Base-by-base conservation (phyloP, 2,329 filamentous ascomycete species). In the Aureobasidium zeae region DNA sequence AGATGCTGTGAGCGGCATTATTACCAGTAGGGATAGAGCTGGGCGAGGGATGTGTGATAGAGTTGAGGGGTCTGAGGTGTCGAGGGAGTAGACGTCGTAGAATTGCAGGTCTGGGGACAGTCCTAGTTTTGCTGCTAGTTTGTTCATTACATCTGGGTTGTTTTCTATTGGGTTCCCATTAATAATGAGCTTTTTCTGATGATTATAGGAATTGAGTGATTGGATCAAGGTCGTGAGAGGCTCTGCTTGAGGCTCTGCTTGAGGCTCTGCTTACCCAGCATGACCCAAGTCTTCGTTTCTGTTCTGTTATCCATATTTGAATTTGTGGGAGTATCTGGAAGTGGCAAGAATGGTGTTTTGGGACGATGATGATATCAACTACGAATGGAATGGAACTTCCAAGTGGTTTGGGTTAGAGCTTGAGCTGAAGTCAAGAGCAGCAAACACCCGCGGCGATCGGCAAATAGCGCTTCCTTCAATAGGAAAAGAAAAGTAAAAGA, bases 81-180 rank as follows among this genome's bases (percentile, higher is more conserved):
- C 66, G 46, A 74, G 61, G 29, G 65, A 70, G 57, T 72, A 70
- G 49, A 76, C 55, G 52, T 77, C 74, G 54, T 73, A 64, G 57
- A 76, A 77, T 25, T 57, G 59, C 22, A 76, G 64, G 22, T 60
- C 49, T 2, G 57, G 51, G 3, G 67, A 65, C 22, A 76, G 56
- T 11, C 71, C 71, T 1, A 77, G 65, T n/a, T 62, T 59, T 45
- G 63, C 60, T 25, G 68, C 65, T 17, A 77, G 66, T 30, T 63
- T 57, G 31, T 64, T 67, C 59, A 76, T 69, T 12, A 76, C 70
- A 30, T 67, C 61, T 4, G 74, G 73, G 52, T 76, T 76, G 60
- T 76, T 76, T 49, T 77, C 72, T 49, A 16, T 31, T 5, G 26
- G n/a, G n/a, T n/a, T n/a, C n/a, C n/a, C n/a, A n/a, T 17, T 19